phyloP scores from a whole-genome alignment of 2,329 filamentous ascomycete species.

The Bertia moriformis region DNA sequence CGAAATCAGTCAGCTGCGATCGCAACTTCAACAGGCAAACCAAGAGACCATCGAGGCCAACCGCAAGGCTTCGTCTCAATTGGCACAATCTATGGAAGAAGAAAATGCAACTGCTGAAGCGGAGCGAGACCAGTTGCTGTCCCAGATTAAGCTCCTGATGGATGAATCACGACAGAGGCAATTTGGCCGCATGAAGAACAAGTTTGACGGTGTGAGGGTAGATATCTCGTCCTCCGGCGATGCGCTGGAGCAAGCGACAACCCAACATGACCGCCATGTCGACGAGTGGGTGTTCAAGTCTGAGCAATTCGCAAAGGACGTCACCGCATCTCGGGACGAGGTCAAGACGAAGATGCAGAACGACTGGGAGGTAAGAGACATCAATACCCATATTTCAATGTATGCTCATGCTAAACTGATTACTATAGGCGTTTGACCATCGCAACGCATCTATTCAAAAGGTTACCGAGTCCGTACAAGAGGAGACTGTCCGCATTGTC shows the following conservation, averaged over 20 bases:
- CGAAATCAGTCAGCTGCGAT: constrained; percentile 60
- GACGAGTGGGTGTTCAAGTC: constrained; percentile 60
- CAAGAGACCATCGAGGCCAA: constrained; percentile 55
- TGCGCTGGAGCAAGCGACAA: constrained; percentile 48
- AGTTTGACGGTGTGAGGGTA: constrained; percentile 45
- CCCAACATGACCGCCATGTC: constrained; percentile 57
- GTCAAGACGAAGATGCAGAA: constrained; percentile 72
- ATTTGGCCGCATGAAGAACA: constrained; percentile 52
- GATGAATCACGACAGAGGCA: constrained; percentile 61
- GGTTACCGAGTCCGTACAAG: constrained; percentile 75
- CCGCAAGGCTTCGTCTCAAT: constrained; percentile 44
- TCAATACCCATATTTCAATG: constrained; percentile 14
- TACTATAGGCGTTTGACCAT: constrained; percentile 49
- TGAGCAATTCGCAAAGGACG: constrained; percentile 52
- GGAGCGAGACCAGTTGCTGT: constrained; percentile 61
- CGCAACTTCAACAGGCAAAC: constrained; percentile 59
- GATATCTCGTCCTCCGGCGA: constrained; percentile 51
- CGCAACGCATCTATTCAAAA: constrained; percentile 72
- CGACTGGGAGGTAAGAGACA: constrained; percentile 64
- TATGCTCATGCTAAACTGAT: constrained; percentile 2
- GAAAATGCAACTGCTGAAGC: constrained; percentile 59
- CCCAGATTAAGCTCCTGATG: constrained; percentile 66
- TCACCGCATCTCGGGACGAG: constrained; percentile 59
- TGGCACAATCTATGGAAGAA: constrained; percentile 59
- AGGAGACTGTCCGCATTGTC: constrained; percentile 78